Conservation (phyloP, 2,329 filamentous ascomycete species). For the Arthroderma uncinatum region DNA sequence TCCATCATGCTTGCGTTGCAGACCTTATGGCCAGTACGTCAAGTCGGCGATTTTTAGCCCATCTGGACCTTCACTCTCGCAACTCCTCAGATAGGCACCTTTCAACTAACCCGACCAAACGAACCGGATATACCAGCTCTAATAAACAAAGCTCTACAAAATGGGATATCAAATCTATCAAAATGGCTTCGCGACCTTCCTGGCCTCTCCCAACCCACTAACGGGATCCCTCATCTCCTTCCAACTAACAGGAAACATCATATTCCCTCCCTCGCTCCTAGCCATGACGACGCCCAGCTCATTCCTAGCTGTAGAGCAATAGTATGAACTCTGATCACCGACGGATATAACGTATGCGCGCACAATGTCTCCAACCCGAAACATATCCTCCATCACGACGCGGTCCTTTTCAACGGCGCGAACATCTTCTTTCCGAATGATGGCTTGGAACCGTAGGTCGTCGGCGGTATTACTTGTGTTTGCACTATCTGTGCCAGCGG, state of each 20-base stretch:
- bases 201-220: slow-evolving; percentile 62
- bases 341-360: slow-evolving; percentile 77
- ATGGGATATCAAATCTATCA: slow-evolving; percentile 35
- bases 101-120: background rate
- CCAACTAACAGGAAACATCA: slow-evolving; percentile 91
- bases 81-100: background rate
- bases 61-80: too few relatives aligned
- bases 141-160: background rate
- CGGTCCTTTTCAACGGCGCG: slow-evolving; percentile 92
- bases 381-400: slow-evolving; percentile 80
- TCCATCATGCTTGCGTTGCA: too few relatives aligned
- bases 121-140: background rate
- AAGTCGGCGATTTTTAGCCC: background rate
- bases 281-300: slow-evolving; percentile 91
- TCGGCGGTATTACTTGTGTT: slow-evolving; percentile 43
- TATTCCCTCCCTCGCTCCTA: slow-evolving; percentile 71
- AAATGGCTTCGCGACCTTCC: slow-evolving; percentile 91
- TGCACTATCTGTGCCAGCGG: slow-evolving; percentile 14
- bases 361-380: slow-evolving; percentile 86
- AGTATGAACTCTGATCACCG: slow-evolving; percentile 91
- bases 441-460: slow-evolving; percentile 61
- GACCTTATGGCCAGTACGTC: too few relatives aligned
- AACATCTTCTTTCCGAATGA: slow-evolving; percentile 83
- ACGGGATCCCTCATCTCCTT: slow-evolving; percentile 81
- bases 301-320: slow-evolving; percentile 83